These are phyloP conservation scores for Penicillium sumatraense DNA, from an alignment of 2,329 filamentous ascomycete species.

Conservation along the genomic window DNA sequence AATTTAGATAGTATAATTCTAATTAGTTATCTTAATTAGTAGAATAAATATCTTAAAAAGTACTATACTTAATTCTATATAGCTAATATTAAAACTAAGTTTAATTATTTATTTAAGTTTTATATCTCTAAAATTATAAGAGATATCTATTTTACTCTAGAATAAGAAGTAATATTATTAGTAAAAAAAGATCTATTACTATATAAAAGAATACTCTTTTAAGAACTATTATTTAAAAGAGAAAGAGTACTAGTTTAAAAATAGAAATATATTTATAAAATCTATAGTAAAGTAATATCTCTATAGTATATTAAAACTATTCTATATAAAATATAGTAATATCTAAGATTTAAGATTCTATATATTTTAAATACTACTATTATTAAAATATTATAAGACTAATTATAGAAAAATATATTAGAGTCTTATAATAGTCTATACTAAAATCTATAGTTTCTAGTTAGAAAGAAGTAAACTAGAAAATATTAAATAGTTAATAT, in stretches of 20 bases:
- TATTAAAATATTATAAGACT: neutral
- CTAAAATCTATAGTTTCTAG: neutral
- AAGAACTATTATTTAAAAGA: neutral
- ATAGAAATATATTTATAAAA: neutral
- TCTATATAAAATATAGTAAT: neutral
- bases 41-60: neutral
- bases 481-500: constrained; percentile 1
- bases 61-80: neutral
- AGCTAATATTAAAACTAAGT: neutral
- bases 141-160: neutral
- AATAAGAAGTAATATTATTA: neutral
- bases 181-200: neutral
- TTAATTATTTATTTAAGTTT: neutral
- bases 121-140: neutral
- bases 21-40: neutral
- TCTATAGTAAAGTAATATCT: neutral
- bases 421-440: neutral
- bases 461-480: neutral
- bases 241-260: neutral
- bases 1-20: neutral
- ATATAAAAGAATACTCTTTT: neutral
- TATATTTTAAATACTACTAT: neutral
- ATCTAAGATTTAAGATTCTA: neutral
- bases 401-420: neutral
- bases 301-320: neutral